Conservation (phyloP, 139 green algal genomes). For the Bryopsis sp. region DNA sequence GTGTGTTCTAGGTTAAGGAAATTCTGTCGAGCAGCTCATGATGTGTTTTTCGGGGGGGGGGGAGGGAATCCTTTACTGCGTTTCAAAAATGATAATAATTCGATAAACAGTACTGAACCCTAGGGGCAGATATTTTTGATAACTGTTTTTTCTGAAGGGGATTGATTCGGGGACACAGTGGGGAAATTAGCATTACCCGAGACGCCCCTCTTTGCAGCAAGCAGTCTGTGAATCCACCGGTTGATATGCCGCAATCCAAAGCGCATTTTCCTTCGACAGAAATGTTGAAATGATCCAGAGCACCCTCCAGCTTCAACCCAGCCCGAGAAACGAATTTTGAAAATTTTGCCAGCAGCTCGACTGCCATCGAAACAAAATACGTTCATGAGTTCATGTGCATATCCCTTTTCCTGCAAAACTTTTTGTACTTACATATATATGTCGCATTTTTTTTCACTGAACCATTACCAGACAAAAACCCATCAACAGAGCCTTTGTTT, state of each 20-base stretch:
- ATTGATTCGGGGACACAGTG: too few species aligned
- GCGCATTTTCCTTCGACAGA: slow-evolving; percentile 53
- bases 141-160: slow-evolving; percentile 6
- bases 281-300: slow-evolving; percentile 73
- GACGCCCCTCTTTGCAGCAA: slow-evolving; percentile 78
- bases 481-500: not conserved
- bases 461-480: not conserved
- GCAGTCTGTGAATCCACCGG: slow-evolving; percentile 95
- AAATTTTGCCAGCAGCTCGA: not conserved
- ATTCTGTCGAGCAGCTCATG: too few species aligned
- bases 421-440: not conserved
- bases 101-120: too few species aligned
- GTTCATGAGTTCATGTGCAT: not conserved
- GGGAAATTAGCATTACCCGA: slow-evolving; percentile 35
- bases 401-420: not conserved
- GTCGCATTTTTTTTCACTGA: not conserved
- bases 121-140: not conserved
- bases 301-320: slow-evolving; percentile 89
- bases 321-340: slow-evolving; percentile 35
- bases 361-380: not conserved
- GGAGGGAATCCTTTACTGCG: too few species aligned
- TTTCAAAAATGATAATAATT: too few species aligned
- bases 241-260: slow-evolving; percentile 89
- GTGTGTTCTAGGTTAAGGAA: too few species aligned
- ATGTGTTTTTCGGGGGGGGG: too few species aligned